Base-by-base conservation (phyloP, 2,329 filamentous ascomycete species). In the Blumeriella jaapii region DNA sequence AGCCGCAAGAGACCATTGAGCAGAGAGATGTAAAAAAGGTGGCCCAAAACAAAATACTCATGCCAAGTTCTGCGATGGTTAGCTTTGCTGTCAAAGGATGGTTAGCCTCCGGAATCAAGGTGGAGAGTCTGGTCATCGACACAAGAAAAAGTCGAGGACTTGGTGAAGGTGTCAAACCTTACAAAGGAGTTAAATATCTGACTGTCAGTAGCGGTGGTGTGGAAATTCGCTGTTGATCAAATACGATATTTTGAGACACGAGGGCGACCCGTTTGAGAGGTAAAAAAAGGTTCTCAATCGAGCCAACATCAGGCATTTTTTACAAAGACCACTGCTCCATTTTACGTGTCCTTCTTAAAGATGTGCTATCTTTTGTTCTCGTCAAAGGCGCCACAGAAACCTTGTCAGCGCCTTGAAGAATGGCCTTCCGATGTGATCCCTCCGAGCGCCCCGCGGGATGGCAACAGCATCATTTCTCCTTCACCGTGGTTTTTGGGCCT, bases 121-220 rank as follows among this genome's bases (percentile, higher is more conserved):
- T 81, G 18, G 76, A 80, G 47, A 77, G 73, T 58, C 71, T 86
- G 52, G 54, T 75, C 53, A 58, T 85, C 49, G 68, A 86, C 55
- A 65, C 74, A n/a, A 78, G 82, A 56, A 86, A 79, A 61, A 93
- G 84, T 58, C 73, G 79, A 38, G 91, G 91, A 0, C 53, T 98
- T 29, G 85, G 85, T 0, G 85, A 93, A 47, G 76, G 82, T 2
- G 76, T 96, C 24, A 93, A 86, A 61, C 91, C 91, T 15, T 96
- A 94, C 61, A 98, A 96, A 62, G 91, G 91, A 1, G 91, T 98
- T 47, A 98, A 98, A 61, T 98, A 98, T 59, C 58, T 98, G 50
- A 95, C 87, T 11, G 65, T 79, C 31, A 79, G 74, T 52, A 74
- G 73, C 44, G 68, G 69, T 10, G 75, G 74, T 14, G 64, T 79